Base-by-base conservation (phyloP, 2,329 filamentous ascomycete genomes). In the Pseudohalonectria lignicola region DNA sequence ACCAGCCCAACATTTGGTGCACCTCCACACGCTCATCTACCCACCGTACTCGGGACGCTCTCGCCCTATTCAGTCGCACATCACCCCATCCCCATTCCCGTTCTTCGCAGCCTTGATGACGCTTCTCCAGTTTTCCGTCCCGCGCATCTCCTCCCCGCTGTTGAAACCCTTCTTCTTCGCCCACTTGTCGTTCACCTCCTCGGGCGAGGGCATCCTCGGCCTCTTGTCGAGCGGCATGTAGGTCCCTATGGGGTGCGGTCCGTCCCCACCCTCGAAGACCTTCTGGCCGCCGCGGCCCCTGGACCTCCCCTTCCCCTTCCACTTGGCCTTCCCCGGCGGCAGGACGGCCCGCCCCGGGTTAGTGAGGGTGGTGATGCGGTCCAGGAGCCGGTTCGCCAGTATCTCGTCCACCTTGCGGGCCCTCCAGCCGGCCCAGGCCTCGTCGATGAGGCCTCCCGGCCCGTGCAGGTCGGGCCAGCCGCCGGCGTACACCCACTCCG, bases 321-420 rank as follows among this genome's bases (percentile, higher is more conserved):
- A 43, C 43, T 46, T 47, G 34, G 41, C 55, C 59, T n/a, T n/a
- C 32, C 64, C 51, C n/a, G 18, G 15, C 34, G 26, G 26, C 3
- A 28, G 23, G 31, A 17, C 26, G 13, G 29, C 39, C 13, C 34
- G 39, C 30, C 34, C 30, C 23, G 49, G 38, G 20, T 49, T 44
- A 18, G 49, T 41, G 46, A 69, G 66, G 2, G 45, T 50, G 19
- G 67, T 60, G 7, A 76, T 61, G 32, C 80, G 60, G 50, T 84
- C 75, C 42, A 96, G 64, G 36, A 98, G 62, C 47, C 77, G 74
- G 42, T 74, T 79, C 0, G 86, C 78, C 40, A 98, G 66, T 37
- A 94, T 65, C 66, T 96, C 92, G 51, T 96, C 87, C 47, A 96
- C 84, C 66, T 94, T 94, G 39, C 74, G 69, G 52, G 79, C 75